Conservation (phyloP, 345 rosid species). For the Brassica cretica region DNA sequence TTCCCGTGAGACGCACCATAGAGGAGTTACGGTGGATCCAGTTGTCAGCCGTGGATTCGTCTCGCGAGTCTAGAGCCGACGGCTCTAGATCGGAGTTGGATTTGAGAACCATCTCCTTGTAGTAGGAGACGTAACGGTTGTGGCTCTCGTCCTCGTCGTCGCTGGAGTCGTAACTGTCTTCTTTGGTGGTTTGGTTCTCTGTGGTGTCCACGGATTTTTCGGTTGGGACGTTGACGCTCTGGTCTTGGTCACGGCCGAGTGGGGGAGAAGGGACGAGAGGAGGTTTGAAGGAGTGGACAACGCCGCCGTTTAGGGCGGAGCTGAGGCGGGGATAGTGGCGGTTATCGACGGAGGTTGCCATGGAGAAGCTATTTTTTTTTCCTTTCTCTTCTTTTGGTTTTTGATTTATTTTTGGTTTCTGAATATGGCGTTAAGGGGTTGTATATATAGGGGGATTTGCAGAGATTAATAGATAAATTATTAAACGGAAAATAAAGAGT, state of each 20-base stretch:
- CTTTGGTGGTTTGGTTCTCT: slow-evolving; percentile 1
- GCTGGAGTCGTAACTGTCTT: slow-evolving; percentile 40
- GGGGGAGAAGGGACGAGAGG: slow-evolving; percentile 39
- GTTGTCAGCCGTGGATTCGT: slow-evolving; percentile 69
- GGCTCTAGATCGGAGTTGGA: slow-evolving; percentile 67
- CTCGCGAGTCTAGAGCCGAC: slow-evolving; percentile 61
- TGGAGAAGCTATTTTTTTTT: slow-evolving; percentile 23
- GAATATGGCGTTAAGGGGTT: background rate
- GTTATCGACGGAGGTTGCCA: slow-evolving; percentile 89
- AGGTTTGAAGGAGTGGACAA: slow-evolving; percentile 52
- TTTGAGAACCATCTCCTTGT: slow-evolving; percentile 47
- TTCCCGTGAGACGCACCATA: slow-evolving; percentile 94
- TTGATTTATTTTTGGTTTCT: slow-evolving; percentile 10
- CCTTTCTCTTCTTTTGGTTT: background rate
- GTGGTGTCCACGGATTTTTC: background rate
- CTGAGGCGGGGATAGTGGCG: slow-evolving; percentile 60
- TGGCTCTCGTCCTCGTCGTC: slow-evolving; percentile 61
- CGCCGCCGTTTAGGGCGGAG: slow-evolving; percentile 55
- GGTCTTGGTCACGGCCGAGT: slow-evolving; percentile 42
- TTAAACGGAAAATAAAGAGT: background rate
- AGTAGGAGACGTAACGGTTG: slow-evolving; percentile 38
- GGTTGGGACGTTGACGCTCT: background rate
- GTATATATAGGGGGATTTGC: slow-evolving; percentile 38
- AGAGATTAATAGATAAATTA: background rate
- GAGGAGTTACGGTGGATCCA: slow-evolving; percentile 83